Evolutionary conservation across 805 yeast genomes (phyloP).

Genomic region (Metschnikowia drakensbergensis): DNA sequence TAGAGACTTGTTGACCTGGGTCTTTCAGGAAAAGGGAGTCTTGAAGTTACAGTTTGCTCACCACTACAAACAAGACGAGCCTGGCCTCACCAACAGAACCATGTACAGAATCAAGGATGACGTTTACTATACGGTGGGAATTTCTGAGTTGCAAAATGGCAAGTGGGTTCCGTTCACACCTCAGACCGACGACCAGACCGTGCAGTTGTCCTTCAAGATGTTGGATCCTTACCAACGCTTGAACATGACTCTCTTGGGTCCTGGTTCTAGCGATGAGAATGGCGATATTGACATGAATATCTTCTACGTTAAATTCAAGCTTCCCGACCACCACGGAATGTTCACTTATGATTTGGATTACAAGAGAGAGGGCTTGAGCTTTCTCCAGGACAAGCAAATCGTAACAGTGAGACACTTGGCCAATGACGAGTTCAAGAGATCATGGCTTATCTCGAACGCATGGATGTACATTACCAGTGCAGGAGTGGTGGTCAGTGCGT

Average conservation of each 20-base stretch:
- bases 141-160: slow-evolving; percentile 43
- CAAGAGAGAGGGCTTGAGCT: slow-evolving; percentile 71
- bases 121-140: slow-evolving; percentile 51
- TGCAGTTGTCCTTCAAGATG: slow-evolving; percentile 84
- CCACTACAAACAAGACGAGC: slow-evolving; percentile 51
- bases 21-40: slow-evolving; percentile 64
- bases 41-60: slow-evolving; percentile 51
- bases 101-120: slow-evolving; percentile 75
- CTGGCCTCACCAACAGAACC: slow-evolving; percentile 29
- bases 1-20: slow-evolving; percentile 51
- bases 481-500: slow-evolving; percentile 61
- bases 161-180: slow-evolving; percentile 65
- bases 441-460: slow-evolving; percentile 89
- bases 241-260: slow-evolving; percentile 46
- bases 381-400: slow-evolving; percentile 57
- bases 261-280: slow-evolving; percentile 30
- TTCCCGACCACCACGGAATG: slow-evolving; percentile 97
- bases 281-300: slow-evolving; percentile 45
- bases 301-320: slow-evolving; percentile 53
- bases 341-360: slow-evolving; percentile 81
- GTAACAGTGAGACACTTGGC: slow-evolving; percentile 92
- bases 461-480: slow-evolving; percentile 86
- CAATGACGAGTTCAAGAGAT: slow-evolving; percentile 89
- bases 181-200: slow-evolving; percentile 41
- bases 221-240: slow-evolving; percentile 93